Percentiles rank a stretch among this genome's conserved stretches.
These are phyloP conservation scores for Scheffersomyces amazonensis DNA, from an alignment of 805 yeast species.

Conservation along the genomic window DNA sequence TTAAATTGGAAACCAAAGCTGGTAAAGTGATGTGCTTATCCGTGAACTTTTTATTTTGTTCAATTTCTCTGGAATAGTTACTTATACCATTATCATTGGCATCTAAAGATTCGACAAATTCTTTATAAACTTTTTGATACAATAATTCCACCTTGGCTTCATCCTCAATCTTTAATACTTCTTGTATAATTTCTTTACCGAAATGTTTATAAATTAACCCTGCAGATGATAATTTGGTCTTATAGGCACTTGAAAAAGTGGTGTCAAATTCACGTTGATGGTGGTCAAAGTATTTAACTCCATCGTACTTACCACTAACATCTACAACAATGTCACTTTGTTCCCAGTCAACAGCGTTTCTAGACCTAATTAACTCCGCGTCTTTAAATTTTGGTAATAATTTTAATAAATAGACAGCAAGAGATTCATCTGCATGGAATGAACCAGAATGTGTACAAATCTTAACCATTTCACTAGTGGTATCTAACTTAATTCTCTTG, in stretches of 20 bases:
- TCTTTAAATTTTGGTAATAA: conserved; percentile 64
- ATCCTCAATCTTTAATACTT: conserved; percentile 36
- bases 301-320: conserved; percentile 90
- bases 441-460: conserved; percentile 92
- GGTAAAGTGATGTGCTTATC: conserved; percentile 77
- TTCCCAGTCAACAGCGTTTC: conserved; percentile 82
- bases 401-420: conserved; percentile 85
- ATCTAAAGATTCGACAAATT: conserved; percentile 87
- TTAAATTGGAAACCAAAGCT: conserved; percentile 70
- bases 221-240: conserved; percentile 88
- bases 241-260: conserved; percentile 58
- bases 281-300: conserved; percentile 84
- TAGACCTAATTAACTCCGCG: conserved; percentile 74
- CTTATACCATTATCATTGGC: conserved; percentile 94
- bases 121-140: conserved; percentile 75
- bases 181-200: conserved; percentile 66
- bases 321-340: conserved; percentile 89
- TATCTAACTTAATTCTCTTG: conserved; percentile 10
- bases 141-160: conserved; percentile 55
- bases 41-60: conserved; percentile 59
- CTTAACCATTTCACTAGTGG: conserved; percentile 37
- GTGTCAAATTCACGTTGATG: conserved; percentile 91
- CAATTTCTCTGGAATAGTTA: conserved; percentile 55
- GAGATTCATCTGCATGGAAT: conserved; percentile 95
- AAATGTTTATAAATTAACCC: conserved; percentile 88